Base-by-base conservation (phyloP, 768 basidiomycete genomes). In the Tricholoma furcatifolium region DNA sequence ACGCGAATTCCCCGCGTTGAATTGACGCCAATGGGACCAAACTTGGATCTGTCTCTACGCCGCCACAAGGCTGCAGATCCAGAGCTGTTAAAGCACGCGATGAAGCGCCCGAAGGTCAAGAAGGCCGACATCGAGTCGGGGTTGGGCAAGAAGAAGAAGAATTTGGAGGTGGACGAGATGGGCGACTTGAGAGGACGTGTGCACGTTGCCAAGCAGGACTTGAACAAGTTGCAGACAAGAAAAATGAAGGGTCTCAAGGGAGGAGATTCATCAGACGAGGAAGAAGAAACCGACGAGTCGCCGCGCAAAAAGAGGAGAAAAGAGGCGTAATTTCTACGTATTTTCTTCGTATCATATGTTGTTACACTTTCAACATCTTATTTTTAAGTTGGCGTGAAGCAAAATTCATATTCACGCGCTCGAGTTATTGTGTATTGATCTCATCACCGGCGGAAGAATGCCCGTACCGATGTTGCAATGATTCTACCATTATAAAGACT, bases 131-230 rank as follows among this genome's bases (percentile, higher is more conserved):
- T 96, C 43, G 92, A 91, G 72, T 84, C 80, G 66, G 93, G 93
- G 0, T 64, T 93, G 9, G 93, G 91, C n/a, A 91, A 91, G 79
- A 91, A 90, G 79, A 82, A 79, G 70, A 95, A 93, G 83, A 99
- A 99, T 66, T 66, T 93, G 70, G 93, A 93, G 74, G 91, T 93
- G 62, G 96, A 99, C 75, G 93, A 91, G 70, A 97, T 98, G 96
- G 97, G 97, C 51, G 92, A 99, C 67, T 69, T 94, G 70, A 81
- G 96, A 62, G 97, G 95, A 40, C 79, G 84, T 53, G 82, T 99
- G 24, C 95, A 98, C 69, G 70, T 98, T 51, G 90, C 74, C 53
- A 91, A 84, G 68, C 96, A 99, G 74, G 92, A 98, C 71, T 67
- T 99, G 62, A 71, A 69, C 59, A 89, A 81, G 73, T 63, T 98